Evolutionary conservation across 306 rosid genomes (phyloP).

Genomic region (Casuarina cunninghamiana): DNA sequence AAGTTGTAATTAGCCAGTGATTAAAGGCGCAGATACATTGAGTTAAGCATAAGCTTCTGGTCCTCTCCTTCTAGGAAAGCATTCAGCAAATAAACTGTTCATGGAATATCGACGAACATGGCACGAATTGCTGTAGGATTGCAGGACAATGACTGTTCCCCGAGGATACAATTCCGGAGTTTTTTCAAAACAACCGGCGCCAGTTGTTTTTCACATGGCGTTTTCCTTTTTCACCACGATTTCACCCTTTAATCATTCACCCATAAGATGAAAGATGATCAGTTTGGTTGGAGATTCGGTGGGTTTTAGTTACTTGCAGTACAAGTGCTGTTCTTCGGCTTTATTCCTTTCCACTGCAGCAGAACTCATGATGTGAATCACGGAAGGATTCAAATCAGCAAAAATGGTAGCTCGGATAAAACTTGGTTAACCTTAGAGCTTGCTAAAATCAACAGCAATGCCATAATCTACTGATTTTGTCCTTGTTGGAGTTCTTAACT

Average conservation of each 20-base stretch:
- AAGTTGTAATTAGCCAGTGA: background rate
- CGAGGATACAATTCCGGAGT: background rate
- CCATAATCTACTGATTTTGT: too few species aligned
- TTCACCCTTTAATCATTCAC: too few species aligned
- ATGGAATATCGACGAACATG: background rate
- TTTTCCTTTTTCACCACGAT: background rate
- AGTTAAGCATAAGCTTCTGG: slow-evolving; percentile 4
- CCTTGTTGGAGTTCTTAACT: too few species aligned
- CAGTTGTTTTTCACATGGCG: background rate
- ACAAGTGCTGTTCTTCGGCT: background rate
- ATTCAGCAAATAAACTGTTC: background rate
- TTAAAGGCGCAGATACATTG: background rate
- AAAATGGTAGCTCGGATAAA: background rate
- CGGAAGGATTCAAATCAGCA: background rate
- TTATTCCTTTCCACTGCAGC: background rate
- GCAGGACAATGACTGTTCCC: background rate
- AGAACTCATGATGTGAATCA: background rate
- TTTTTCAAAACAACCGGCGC: background rate
- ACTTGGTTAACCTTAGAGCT: too few species aligned
- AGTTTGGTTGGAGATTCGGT: background rate
- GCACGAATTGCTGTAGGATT: background rate
- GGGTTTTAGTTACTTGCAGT: background rate
- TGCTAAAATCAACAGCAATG: too few species aligned
- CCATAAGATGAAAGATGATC: too few species aligned
- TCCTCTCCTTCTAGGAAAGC: background rate